Evolutionary conservation across 2,329 filamentous ascomycete genomes (phyloP).

Genomic region (Fusarium virguliforme): DNA sequence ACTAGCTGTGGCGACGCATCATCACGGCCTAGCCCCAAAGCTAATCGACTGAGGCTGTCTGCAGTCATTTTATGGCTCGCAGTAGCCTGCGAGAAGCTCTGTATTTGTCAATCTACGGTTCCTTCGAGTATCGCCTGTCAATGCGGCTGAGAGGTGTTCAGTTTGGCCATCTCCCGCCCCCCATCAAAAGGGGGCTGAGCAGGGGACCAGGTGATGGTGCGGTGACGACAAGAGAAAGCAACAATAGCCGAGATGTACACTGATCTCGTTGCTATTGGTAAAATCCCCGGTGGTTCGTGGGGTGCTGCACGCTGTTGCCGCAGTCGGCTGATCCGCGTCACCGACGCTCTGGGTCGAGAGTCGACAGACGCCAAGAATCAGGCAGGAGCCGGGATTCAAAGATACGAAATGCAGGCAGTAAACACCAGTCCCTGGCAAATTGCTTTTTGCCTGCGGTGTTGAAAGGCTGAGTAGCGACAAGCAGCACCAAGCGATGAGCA

Average conservation of each 20-base stretch:
- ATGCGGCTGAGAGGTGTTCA: too few species aligned
- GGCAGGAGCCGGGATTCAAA: not conserved
- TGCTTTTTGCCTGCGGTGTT: not conserved
- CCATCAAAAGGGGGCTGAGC: conserved; percentile 6
- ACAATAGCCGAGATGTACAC: conserved; percentile 1
- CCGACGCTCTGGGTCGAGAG: not conserved
- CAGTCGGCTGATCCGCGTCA: not conserved
- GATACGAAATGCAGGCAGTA: not conserved
- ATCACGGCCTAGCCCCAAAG: not conserved
- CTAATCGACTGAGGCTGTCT: conserved; percentile 5
- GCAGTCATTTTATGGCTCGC: not conserved
- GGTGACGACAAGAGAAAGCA: conserved; percentile 2
- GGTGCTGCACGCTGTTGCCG: not conserved
- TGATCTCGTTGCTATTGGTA: not conserved
- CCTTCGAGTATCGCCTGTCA: not conserved
- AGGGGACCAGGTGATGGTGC: not conserved
- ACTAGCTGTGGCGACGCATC: not conserved
- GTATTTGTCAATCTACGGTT: not conserved
- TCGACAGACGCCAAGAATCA: not conserved
- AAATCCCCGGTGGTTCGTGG: not conserved
- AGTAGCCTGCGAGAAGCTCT: not conserved
- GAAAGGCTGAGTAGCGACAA: not conserved
- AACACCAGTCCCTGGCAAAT: not conserved
- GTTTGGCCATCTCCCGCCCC: not conserved
- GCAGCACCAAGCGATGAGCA: not conserved